A percentile compares a stretch with the other conserved stretches of the same genome.
phyloP scores from a whole-genome alignment of 257 asterid species.

The Scutellaria barbata region DNA sequence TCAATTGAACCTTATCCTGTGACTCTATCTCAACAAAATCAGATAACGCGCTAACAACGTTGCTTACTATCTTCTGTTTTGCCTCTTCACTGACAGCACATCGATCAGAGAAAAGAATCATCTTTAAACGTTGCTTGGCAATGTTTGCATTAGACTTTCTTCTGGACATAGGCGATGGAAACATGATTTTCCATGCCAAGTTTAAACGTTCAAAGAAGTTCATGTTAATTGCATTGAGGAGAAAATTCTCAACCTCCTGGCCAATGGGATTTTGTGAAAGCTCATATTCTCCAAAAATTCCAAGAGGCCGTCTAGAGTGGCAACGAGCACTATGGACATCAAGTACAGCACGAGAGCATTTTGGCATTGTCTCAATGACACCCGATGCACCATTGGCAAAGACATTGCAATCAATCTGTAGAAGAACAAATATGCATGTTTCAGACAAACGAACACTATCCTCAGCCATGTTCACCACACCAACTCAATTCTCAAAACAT shows the following conservation, averaged over 20 bases:
- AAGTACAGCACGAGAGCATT: constrained; percentile 46
- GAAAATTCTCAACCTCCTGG: constrained; percentile 79
- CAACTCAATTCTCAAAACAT: constrained; percentile 2
- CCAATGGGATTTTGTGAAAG: constrained; percentile 55
- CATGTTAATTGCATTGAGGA: constrained; percentile 71
- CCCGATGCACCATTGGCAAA: constrained; percentile 56
- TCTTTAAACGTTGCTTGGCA: constrained; percentile 89
- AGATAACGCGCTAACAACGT: constrained; percentile 73
- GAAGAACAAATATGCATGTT: constrained; percentile 16
- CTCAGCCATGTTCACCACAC: not conserved
- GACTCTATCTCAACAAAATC: constrained; percentile 95
- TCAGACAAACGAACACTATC: constrained; percentile 17
- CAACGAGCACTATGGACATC: constrained; percentile 54
- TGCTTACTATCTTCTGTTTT: constrained; percentile 87
- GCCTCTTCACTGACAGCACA: constrained; percentile 96
- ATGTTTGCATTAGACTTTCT: constrained; percentile 80
- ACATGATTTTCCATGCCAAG: constrained; percentile 95
- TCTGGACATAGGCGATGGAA: constrained; percentile 69
- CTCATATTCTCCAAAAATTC: constrained; percentile 56
- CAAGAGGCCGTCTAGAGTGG: constrained; percentile 63
- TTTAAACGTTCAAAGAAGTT: constrained; percentile 79
- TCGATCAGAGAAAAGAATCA: constrained; percentile 94
- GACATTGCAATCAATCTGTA: constrained; percentile 68
- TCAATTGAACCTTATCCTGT: constrained; percentile 87
- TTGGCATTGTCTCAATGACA: constrained; percentile 44